A percentile compares a stretch with the other conserved stretches of the same genome.
Evolutionary conservation across 2,329 filamentous ascomycete species (phyloP).

Genomic region (Aureobasidium sp.): DNA sequence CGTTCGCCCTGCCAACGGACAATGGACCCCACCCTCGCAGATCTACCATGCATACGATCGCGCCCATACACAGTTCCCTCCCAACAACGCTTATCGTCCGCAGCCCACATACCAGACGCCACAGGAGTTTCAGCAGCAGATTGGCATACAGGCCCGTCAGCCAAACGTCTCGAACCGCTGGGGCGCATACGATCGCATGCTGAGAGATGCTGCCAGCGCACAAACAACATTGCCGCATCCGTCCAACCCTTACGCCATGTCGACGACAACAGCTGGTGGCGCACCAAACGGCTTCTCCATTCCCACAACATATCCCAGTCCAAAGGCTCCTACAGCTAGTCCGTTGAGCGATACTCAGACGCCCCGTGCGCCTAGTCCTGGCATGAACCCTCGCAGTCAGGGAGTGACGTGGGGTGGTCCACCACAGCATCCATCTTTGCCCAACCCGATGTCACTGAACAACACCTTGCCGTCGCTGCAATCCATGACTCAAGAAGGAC

Average conservation of each 20-base stretch:
- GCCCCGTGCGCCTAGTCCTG: constrained; percentile 5
- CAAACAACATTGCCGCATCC: neutral
- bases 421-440: neutral
- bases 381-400: neutral
- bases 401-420: neutral
- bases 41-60: constrained; percentile 17
- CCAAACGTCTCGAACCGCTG: constrained; percentile 28
- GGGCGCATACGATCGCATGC: constrained; percentile 27
- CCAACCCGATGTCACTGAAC: neutral
- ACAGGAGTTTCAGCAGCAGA: constrained; percentile 39
- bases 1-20: constrained; percentile 18
- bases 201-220: constrained; percentile 24
- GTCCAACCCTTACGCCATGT: neutral
- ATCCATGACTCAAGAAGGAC: constrained; percentile 5
- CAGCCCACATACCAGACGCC: constrained; percentile 37
- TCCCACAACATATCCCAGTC: constrained; percentile 21
- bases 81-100: constrained; percentile 3
- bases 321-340: constrained; percentile 27
- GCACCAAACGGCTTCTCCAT: neutral
- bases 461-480: constrained; percentile 3
- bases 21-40: constrained; percentile 33
- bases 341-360: constrained; percentile 22
- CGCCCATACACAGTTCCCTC: constrained; percentile 1
- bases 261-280: constrained; percentile 5
- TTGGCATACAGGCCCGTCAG: constrained; percentile 26